A percentile compares a stretch with the other conserved stretches of the same genome.
These are phyloP conservation scores for Chlorociboria aeruginascens DNA, from an alignment of 495 filamentous ascomycete genomes.

Conservation along the genomic window DNA sequence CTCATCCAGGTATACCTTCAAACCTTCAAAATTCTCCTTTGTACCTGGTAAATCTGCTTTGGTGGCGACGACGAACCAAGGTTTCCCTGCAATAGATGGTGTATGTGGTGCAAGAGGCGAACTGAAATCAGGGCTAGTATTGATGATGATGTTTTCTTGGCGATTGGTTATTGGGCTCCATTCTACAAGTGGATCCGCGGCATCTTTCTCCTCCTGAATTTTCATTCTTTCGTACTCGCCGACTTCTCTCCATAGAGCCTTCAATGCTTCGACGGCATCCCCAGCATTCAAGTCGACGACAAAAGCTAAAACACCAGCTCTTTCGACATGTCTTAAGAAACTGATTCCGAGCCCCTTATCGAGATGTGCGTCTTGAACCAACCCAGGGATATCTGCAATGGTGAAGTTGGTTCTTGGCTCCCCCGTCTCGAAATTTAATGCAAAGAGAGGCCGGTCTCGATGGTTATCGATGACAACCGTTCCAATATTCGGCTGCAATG, in stretches of 20 bases:
- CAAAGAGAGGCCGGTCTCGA: conserved; percentile 45
- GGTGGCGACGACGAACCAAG: conserved; percentile 95
- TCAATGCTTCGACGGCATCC: conserved; percentile 65
- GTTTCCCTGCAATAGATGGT: conserved; percentile 69
- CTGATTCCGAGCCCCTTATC: conserved; percentile 85
- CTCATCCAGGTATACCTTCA: conserved; percentile 55
- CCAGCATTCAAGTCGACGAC: conserved; percentile 77
- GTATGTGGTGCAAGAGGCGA: conserved; percentile 13
- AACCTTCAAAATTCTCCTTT: conserved; percentile 55
- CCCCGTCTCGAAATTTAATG: conserved; percentile 19
- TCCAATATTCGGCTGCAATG: conserved; percentile 84
- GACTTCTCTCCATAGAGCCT: conserved; percentile 80
- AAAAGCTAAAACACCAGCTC: conserved; percentile 84
- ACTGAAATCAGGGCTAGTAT: conserved; percentile 19
- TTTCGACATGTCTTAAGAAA: conserved; percentile 89
- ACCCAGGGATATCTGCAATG: conserved; percentile 89
- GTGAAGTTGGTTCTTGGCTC: conserved; percentile 66
- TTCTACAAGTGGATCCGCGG: conserved; percentile 26
- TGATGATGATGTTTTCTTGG: conserved; percentile 22
- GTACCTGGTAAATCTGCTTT: conserved; percentile 81
- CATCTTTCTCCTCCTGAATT: conserved; percentile 44
- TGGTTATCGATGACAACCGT: conserved; percentile 84
- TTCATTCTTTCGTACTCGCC: conserved; percentile 71
- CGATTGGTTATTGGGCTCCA: conserved; percentile 11
- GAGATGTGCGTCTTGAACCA: conserved; percentile 82